These are phyloP conservation scores for Pleurostoma richardsiae DNA, from an alignment of 2,329 filamentous ascomycete genomes.

Conservation along the genomic window DNA sequence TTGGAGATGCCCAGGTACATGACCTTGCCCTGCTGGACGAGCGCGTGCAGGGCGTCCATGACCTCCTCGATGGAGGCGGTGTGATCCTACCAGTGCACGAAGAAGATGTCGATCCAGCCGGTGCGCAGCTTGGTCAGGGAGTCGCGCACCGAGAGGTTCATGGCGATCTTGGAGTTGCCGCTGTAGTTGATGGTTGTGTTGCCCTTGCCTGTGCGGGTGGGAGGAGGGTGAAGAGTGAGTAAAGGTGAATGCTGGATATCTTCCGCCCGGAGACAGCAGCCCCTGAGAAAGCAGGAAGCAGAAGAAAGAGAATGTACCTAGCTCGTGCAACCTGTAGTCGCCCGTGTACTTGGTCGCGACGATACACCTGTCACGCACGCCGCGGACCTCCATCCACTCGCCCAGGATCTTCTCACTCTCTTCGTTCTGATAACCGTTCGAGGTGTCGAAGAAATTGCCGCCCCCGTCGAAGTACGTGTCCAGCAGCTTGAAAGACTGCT, in stretches of 20 bases:
- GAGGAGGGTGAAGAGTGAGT: background rate
- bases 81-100: conserved; percentile 65
- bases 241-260: no score
- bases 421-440: conserved; percentile 43
- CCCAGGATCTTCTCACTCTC: conserved; percentile 47
- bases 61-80: conserved; percentile 60
- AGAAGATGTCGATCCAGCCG: conserved; percentile 24
- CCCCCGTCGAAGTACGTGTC: conserved; percentile 48
- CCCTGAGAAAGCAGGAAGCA: background rate
- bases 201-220: background rate
- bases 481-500: conserved; percentile 47
- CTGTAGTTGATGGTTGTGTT: background rate
- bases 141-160: conserved; percentile 1
- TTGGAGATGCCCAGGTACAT: conserved; percentile 55
- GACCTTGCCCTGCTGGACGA: conserved; percentile 58
- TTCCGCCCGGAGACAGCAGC: no score
- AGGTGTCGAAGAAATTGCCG: conserved; percentile 59
- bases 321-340: background rate
- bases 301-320: background rate
- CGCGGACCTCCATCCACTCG: conserved; percentile 39
- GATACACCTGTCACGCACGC: conserved; percentile 41
- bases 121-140: conserved; percentile 1
- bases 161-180: conserved; percentile 1
- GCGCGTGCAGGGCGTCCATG: conserved; percentile 62
- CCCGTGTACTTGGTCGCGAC: conserved; percentile 42